A percentile compares a stretch with the other conserved stretches of the same genome.
Conservation (phyloP, 306 rosid genomes). For the Lagenaria siceraria region DNA sequence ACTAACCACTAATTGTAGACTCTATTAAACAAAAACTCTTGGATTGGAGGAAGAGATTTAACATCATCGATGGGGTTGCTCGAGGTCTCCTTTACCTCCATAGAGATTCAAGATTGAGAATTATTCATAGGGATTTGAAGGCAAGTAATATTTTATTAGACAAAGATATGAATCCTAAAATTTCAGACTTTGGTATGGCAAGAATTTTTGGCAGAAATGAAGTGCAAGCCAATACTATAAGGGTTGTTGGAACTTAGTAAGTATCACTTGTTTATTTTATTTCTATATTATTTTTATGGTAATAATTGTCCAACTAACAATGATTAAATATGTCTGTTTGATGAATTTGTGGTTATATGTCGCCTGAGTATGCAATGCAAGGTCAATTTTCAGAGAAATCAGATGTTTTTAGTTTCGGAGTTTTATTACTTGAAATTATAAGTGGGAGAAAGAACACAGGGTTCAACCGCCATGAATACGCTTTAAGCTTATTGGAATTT, state of each 20-base stretch:
- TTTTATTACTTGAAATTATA: not conserved
- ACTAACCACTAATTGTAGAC: not conserved
- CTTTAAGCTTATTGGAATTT: not conserved
- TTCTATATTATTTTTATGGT: not conserved
- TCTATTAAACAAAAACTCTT: not conserved
- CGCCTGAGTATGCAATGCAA: not conserved
- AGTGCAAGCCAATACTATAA: not conserved
- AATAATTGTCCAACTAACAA: not conserved
- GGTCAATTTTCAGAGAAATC: conserved; percentile 1
- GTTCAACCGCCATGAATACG: not conserved
- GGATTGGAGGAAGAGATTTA: not conserved
- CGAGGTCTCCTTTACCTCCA: not conserved
- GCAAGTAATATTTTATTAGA: conserved; percentile 1
- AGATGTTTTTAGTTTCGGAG: not conserved
- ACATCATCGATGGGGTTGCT: not conserved
- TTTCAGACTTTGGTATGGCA: not conserved
- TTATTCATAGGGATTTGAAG: not conserved
- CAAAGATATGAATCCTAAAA: not conserved
- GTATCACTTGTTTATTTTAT: not conserved
- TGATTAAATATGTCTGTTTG: not conserved
- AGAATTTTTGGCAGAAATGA: not conserved
- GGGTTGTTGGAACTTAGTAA: conserved; percentile 2
- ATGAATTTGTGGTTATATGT: not conserved
- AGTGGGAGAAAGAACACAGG: not conserved
- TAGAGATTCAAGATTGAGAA: not conserved